Conservation (phyloP, 495 filamentous ascomycete species). For the Aspergillus heteromorphus region DNA sequence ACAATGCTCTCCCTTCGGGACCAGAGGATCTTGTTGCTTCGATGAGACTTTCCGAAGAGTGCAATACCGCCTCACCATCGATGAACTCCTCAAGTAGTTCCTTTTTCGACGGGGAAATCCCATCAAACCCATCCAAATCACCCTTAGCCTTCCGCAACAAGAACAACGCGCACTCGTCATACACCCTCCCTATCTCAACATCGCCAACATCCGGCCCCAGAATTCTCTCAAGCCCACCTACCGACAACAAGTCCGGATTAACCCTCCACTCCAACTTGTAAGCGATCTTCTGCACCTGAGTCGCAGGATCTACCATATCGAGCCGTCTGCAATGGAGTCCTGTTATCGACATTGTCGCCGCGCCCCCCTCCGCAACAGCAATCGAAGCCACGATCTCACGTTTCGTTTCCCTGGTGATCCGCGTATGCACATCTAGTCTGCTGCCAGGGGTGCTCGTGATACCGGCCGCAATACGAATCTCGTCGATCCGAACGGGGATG, state of each 20-base stretch:
- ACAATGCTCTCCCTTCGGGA: neutral
- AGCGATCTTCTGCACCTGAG: slow-evolving; percentile 5
- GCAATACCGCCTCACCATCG: neutral
- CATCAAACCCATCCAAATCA: neutral
- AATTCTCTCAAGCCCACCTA: neutral
- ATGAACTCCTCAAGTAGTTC: neutral
- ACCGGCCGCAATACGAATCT: slow-evolving; percentile 17
- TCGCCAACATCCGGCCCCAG: neutral
- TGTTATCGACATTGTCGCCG: slow-evolving; percentile 9
- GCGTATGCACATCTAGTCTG: slow-evolving; percentile 13
- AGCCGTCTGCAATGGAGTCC: slow-evolving; percentile 18
- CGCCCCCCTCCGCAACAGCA: neutral
- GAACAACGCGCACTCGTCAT: neutral
- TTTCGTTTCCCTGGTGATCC: neutral
- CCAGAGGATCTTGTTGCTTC: neutral
- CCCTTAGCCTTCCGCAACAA: neutral
- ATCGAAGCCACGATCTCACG: slow-evolving; percentile 14
- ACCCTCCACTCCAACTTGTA: slow-evolving; percentile 21
- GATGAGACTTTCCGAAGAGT: neutral
- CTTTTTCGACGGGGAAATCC: neutral
- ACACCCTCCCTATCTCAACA: neutral
- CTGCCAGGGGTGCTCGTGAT: slow-evolving; percentile 14
- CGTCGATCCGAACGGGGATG: slow-evolving; percentile 24
- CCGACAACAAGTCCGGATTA: slow-evolving; percentile 9
- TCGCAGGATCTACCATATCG: neutral